Conservation (phyloP, 768 basidiomycete species). For the Fibroporia radiculosa region DNA sequence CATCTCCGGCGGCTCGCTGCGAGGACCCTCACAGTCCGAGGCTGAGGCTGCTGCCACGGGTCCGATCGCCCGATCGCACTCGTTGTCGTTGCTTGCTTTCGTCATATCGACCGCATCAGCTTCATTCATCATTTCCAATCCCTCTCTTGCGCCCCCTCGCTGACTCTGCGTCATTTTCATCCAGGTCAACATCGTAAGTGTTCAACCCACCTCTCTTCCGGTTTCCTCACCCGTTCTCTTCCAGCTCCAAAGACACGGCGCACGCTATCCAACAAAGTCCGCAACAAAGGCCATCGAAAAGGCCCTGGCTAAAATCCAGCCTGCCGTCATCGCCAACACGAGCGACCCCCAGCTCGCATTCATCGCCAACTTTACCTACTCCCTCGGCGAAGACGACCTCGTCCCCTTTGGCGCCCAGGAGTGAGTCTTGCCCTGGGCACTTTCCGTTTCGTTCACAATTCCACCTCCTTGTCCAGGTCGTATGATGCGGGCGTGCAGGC, state of each 20-base stretch:
- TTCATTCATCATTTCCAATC: neutral
- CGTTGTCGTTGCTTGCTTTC: neutral
- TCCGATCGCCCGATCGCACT: no score
- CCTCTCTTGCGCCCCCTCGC: no score
- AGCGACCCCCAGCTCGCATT: conserved; percentile 38
- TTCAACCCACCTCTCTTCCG: neutral
- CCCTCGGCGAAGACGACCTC: conserved; percentile 49
- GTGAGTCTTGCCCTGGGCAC: conserved; percentile 31
- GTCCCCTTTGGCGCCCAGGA: conserved; percentile 62
- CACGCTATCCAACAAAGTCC: conserved; percentile 61
- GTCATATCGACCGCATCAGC: neutral
- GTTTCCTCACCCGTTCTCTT: neutral
- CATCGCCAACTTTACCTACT: conserved; percentile 47
- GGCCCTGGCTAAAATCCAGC: conserved; percentile 47
- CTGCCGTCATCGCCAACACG: conserved; percentile 39
- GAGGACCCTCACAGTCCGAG: no score
- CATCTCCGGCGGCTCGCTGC: no score
- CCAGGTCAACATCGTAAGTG: conserved; percentile 55
- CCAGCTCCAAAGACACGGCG: conserved; percentile 76
- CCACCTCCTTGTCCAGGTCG: conserved; percentile 34
- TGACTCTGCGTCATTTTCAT: no score
- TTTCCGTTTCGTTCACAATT: no score
- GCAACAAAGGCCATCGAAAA: conserved; percentile 33
- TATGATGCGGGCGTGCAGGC: conserved; percentile 44
- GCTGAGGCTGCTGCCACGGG: no score